Evolutionary conservation across 2,329 filamentous ascomycete genomes (phyloP).

Genomic region (Elsinoe batatas): DNA sequence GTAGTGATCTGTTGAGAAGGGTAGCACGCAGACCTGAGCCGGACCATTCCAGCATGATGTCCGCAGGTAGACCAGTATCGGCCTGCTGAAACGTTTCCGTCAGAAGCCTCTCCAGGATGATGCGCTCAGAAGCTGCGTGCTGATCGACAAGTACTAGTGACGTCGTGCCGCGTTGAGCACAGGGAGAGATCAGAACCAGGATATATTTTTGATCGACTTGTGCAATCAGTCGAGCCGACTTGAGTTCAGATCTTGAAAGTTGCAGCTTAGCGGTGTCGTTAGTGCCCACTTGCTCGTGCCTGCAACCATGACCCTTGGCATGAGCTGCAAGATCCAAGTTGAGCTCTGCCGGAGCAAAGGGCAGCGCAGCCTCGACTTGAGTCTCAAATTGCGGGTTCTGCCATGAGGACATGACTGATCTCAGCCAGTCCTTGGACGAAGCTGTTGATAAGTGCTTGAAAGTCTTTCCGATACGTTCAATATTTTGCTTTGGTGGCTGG

Average conservation of each 20-base stretch:
- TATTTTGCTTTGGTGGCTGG: neutral
- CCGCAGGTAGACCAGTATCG: too few relatives aligned
- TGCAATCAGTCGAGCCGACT: constrained; percentile 54
- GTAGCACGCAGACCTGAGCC: constrained; percentile 24
- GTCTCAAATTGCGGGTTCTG: constrained; percentile 64
- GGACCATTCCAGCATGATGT: constrained; percentile 15
- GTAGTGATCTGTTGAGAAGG: constrained; percentile 42
- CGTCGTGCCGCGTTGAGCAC: neutral
- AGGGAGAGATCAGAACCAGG: constrained; percentile 38
- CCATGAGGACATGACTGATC: constrained; percentile 54
- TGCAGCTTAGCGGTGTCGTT: constrained; percentile 17
- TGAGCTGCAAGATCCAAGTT: neutral
- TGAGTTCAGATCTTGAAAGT: constrained; percentile 54
- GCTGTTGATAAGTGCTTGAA: too few relatives aligned
- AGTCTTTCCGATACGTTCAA: too few relatives aligned
- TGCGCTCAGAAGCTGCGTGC: constrained; percentile 86
- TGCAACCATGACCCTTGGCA: neutral
- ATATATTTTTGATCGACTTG: constrained; percentile 92
- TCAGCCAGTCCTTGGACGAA: constrained; percentile 43
- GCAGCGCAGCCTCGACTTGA: constrained; percentile 27
- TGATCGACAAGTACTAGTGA: constrained; percentile 73
- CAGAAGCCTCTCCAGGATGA: constrained; percentile 67
- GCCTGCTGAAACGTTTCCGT: constrained; percentile 24
- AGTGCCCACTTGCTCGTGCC: neutral
- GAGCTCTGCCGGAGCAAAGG: neutral